Evolutionary conservation across 2,329 filamentous ascomycete genomes (phyloP), one percentile per base, ranked within the genome.

Genomic region (Talaromyces piceae): DNA sequence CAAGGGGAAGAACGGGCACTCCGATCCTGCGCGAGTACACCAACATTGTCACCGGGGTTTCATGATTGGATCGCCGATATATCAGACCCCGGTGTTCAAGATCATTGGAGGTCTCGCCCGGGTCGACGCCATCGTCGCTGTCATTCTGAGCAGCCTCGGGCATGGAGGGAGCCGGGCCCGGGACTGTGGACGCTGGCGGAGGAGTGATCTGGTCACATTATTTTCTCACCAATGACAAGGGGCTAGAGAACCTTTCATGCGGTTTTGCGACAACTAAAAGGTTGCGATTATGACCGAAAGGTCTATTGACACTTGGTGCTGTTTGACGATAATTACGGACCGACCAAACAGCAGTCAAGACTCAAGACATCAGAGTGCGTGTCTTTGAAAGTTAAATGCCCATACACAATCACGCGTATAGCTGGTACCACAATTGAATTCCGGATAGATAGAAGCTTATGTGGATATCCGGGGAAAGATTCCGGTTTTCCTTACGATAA

Each of bases 111-210:
- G 28, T 46, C 39, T 48, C 47, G 57, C n/a, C 53, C 50, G 3
- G 62, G 60, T 20, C 59, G 62, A 47, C 58, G 62, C 5, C 66
- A 69, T 58, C 58, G 65, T 16, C 60, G 67, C 47, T 66, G 65
- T 49, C 67, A 70, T 56, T 69, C 67, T 11, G 66, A 69, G 48
- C 64, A 67, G 50, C 67, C 67, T 22, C 60, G 65, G 33, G 57
- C 65, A 23, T 70, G 67, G 67, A 65, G 61, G 33, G 58, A 62
- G 37, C 67, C 67, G 4, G 67, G 65, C 49, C 61, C 63, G 41
- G 59, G 58, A 39, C 50, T 70, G 49, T 70, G 67, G 66, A 64
- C 67, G 25, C 55, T 70, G 26, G 43, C 57, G 47, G 67, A 69
- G 55, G 64, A 67, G 44, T 57, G 45, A 43, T 23, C n/a, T 11